phyloP scores from a whole-genome alignment of 345 rosid genomes.

The Eucalyptus polyanthemos region DNA sequence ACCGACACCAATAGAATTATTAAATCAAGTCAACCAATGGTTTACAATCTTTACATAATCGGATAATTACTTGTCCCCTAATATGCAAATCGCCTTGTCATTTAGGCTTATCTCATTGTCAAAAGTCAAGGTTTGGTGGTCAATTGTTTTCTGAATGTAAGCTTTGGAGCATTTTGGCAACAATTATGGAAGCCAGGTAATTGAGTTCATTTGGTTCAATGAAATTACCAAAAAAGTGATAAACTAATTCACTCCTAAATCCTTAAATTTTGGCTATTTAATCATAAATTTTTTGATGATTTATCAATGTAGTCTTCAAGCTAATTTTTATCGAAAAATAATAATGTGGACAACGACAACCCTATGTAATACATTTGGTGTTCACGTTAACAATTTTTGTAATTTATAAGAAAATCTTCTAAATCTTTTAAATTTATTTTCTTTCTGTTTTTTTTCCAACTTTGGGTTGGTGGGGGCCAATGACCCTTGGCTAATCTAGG shows the following conservation, averaged over 20 bases:
- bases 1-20: not conserved
- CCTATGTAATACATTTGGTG: too few species aligned
- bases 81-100: not conserved
- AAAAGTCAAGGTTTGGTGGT: not conserved
- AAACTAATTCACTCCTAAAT: not conserved
- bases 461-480: accelerated
- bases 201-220: not conserved
- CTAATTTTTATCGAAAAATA: not conserved
- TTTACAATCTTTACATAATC: not conserved
- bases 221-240: not conserved
- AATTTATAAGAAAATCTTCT: too few species aligned
- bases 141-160: not conserved
- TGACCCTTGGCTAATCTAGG: too few species aligned
- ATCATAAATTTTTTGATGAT: not conserved
- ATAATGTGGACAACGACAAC: accelerated
- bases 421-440: too few species aligned
- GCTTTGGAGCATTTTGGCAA: not conserved
- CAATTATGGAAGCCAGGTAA: not conserved
- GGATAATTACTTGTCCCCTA: not conserved
- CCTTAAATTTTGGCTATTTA: not conserved
- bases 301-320: not conserved
- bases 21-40: not conserved
- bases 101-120: not conserved
- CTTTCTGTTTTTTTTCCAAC: too few species aligned
- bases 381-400: not conserved